Conservation (phyloP, 176 grass and related monocot species). For the Echinochloa phyllopogon region DNA sequence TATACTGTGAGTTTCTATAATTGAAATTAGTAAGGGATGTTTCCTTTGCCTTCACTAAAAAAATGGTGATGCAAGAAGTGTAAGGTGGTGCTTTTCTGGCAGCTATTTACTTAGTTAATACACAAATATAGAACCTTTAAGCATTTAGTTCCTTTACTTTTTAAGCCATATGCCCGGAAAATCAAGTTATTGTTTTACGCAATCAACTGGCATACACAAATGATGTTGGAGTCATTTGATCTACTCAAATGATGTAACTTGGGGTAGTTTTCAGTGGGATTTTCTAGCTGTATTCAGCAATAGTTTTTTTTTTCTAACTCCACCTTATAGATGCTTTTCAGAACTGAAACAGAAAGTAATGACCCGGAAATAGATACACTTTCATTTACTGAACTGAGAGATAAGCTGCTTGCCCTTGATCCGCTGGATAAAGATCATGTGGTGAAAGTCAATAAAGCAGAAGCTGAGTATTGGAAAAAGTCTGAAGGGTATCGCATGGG, state of each 20-base stretch:
- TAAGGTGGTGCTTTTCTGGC: not conserved
- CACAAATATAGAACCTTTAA: not conserved
- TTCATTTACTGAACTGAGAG: slow-evolving; percentile 86
- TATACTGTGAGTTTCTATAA: not conserved
- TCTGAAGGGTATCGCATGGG: too few species aligned
- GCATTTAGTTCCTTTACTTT: slow-evolving; percentile 24
- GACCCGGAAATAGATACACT: slow-evolving; percentile 70
- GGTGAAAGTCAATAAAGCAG: slow-evolving; percentile 86
- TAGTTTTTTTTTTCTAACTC: slow-evolving; percentile 36
- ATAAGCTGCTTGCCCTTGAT: slow-evolving; percentile 87
- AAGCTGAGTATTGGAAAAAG: slow-evolving; percentile 94
- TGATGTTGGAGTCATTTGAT: slow-evolving; percentile 15
- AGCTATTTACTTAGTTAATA: slow-evolving; percentile 16
- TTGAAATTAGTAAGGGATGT: not conserved
- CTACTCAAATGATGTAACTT: not conserved
- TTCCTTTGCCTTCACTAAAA: not conserved
- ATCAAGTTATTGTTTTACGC: not conserved
- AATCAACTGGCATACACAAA: slow-evolving; percentile 38
- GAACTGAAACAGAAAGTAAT: slow-evolving; percentile 66
- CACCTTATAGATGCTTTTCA: slow-evolving; percentile 75
- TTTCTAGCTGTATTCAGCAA: slow-evolving; percentile 40
- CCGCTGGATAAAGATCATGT: slow-evolving; percentile 84
- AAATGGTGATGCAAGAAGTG: not conserved
- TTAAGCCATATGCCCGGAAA: slow-evolving; percentile 3
- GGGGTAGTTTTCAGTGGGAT: not conserved